Evolutionary conservation across 106 monocot species (phyloP), one percentile per base, ranked within the genome.

Genomic region (Iris macrosiphon): DNA sequence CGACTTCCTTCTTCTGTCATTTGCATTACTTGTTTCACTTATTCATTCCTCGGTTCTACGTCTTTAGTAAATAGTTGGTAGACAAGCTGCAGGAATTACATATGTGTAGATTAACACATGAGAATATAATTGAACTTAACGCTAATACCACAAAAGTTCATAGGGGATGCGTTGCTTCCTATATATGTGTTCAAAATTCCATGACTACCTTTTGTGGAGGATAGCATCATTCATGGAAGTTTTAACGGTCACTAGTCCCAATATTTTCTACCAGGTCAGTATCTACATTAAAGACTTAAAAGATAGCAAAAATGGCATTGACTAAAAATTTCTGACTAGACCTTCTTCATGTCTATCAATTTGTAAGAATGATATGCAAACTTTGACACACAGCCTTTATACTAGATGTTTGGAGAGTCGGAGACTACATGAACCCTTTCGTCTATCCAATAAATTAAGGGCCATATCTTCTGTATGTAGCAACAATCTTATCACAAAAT

Each of bases 21-120:
- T 84, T 98, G 98, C 91, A 91, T 91, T 57, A 98, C 98, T 63
- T 87, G 83, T 64, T 91, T 91, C 35, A 98, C 91, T 78, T 98
- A 90, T 78, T 91, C 87, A 59, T 87, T 83, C 49, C 98, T 80
- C 52, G 98, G 83, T 54, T 67, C 73, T 15, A 98, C 91, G 55
- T 75, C 76, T 29, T 80, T 91, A 34, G 91, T 83, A 70, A 98
- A 98, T 39, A 98, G 73, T 81, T 91, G 90, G 64, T 98, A 98
- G 40, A 98, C 98, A 63, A 98, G 90, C 98, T 98, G 80, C 57
- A 77, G 7, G 35, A 21, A 41, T 58, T 58, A 25, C 40, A 40
- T 2, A 50, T 32, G 33, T 19, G 31, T 32, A 32, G 32, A 28
- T 53, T 33, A 53, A 33, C 7, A 53, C 12, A 1, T 16, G n/a